Evolutionary conservation across 257 asterid genomes (phyloP), one percentile per base, ranked within the genome.

Genomic region (Capsicum pubescens): DNA sequence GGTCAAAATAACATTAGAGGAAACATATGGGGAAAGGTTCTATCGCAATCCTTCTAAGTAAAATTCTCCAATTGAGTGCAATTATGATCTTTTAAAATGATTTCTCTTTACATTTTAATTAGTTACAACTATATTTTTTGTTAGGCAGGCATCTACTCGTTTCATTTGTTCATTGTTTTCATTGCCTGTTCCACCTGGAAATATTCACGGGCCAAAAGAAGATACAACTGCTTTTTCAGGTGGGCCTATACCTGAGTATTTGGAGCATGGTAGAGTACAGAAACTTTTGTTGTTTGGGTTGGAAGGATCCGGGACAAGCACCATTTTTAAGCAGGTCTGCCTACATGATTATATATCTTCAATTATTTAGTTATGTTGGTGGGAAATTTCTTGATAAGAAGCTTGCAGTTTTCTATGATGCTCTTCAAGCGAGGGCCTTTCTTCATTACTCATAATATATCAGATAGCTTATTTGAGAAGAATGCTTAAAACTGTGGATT

Each of bases 1-100:
- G 98, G 98, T 58, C 98, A 94, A 87, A 94, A 94, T 83, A 94
- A 84, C 84, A 94, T 94, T 52, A 92, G 87, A 89, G 97, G 97
- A 80, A 88, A 89, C 89, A 91, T 94, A 85, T 94, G 98, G 98
- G 90, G 84, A 87, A 94, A 94, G 97, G 98, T 94, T 89, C 84
- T 87, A 77, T 83, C 81, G 52, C 87, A 84, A 82, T 83, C 86
- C 77, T 63, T 84, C 78, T 76, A 35, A 69, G 84, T 42, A 71
- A 48, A 54, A 15, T 55, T 85, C 12, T 84, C n/a, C 58, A 76
- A 44, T 69, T 85, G 68, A 80, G 83, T 76, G 60, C n/a, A 54
- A 79, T 42, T 84, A 14, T 58, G 36, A 32, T 11, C 59, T 71
- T 55, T 50, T 14, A 9, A 61, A 68, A 15, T 69, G 42, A 21